Base-by-base conservation (phyloP, 2,329 filamentous ascomycete species). In the Macrophomina phaseolina region DNA sequence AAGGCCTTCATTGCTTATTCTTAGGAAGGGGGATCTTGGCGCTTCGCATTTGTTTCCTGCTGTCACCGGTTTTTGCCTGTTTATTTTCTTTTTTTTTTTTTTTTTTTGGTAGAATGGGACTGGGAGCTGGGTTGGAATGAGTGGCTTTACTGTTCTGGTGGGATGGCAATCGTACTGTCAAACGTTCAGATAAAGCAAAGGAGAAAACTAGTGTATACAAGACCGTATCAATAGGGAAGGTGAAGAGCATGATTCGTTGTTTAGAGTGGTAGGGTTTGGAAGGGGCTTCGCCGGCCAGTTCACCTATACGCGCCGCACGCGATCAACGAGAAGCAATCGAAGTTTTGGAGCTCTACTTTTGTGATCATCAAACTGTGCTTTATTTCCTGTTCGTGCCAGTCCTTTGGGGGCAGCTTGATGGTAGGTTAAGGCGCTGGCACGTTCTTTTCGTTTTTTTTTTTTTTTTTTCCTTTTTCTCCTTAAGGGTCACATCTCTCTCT, bases 1-100 rank as follows among this genome's bases (percentile, higher is more conserved):
- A 61, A 23, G 42, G 58, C 49, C 58, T 61, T 23, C n/a, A 36
- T 49, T 49, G 32, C 28, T 38, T 16, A 32, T 52, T 49, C 12
- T 48, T 32, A n/a, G 58, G 14, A 38, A 38, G 28, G 16, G 58
- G 45, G 7, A 14, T 45, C 4, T 34, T 42, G 55, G 55, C 55
- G 55, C 38, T 51, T 11, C 23, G 23, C 23, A 23, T 23, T 23
- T 23, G 23, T 23, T 23, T 23, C 23, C 23, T 23, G 23, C 23
- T 23, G 23, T 23, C 23, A 23, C 23, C 23, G 2, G 23, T 1
- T 23, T 51, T 51, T 12, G 48, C 18, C 9, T 49, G 36, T 23
- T 49, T 48, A 36, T 8, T 34, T 34, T 38, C 32, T 9, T 62
- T n/a, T 28, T 49, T 49, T 9, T 62, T n/a, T 28, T 49, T 49